phyloP scores from a whole-genome alignment of 805 yeast species.

The Blastobotrys americana region DNA sequence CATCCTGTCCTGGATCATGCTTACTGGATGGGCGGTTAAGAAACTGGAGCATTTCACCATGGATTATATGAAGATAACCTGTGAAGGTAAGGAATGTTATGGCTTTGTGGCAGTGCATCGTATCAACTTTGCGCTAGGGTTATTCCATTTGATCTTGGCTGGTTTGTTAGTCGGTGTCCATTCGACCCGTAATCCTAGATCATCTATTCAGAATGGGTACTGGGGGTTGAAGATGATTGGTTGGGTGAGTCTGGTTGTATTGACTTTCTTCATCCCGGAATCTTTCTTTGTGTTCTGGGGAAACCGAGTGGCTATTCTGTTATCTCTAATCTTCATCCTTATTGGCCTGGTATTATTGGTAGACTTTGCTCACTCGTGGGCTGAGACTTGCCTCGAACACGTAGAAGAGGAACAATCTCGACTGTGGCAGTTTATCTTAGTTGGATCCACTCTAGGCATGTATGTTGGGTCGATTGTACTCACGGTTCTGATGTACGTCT shows the following conservation, averaged over 20 bases:
- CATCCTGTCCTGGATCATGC: slow-evolving; percentile 83
- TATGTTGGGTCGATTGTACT: slow-evolving; percentile 64
- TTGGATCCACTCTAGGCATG: slow-evolving; percentile 86
- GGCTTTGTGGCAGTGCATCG: slow-evolving; percentile 95
- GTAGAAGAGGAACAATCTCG: slow-evolving; percentile 66
- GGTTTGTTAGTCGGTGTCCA: slow-evolving; percentile 61
- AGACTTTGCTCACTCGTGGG: slow-evolving; percentile 98
- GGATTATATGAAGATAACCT: slow-evolving; percentile 61
- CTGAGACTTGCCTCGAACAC: slow-evolving; percentile 86
- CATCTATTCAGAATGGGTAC: slow-evolving; percentile 81
- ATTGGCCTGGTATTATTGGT: slow-evolving; percentile 86
- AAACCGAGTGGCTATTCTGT: slow-evolving; percentile 75
- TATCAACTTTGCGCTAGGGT: slow-evolving; percentile 78
- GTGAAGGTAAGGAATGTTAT: slow-evolving; percentile 78
- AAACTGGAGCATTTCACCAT: slow-evolving; percentile 65
- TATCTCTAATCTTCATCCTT: slow-evolving; percentile 77
- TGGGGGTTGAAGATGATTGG: slow-evolving; percentile 72
- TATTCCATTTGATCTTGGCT: slow-evolving; percentile 68
- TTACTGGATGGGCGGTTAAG: slow-evolving; percentile 69
- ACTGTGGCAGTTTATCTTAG: slow-evolving; percentile 72
- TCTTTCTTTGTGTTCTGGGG: slow-evolving; percentile 84
- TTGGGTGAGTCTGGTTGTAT: slow-evolving; percentile 49
- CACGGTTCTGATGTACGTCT: slow-evolving; percentile 71
- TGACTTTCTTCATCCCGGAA: slow-evolving; percentile 79
- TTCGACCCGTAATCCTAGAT: slow-evolving; percentile 69